Percentiles rank a stretch among this genome's conserved stretches.
Conservation (phyloP, 2,329 filamentous ascomycete species). For the Dryadomyces quercus-mongolicae region DNA sequence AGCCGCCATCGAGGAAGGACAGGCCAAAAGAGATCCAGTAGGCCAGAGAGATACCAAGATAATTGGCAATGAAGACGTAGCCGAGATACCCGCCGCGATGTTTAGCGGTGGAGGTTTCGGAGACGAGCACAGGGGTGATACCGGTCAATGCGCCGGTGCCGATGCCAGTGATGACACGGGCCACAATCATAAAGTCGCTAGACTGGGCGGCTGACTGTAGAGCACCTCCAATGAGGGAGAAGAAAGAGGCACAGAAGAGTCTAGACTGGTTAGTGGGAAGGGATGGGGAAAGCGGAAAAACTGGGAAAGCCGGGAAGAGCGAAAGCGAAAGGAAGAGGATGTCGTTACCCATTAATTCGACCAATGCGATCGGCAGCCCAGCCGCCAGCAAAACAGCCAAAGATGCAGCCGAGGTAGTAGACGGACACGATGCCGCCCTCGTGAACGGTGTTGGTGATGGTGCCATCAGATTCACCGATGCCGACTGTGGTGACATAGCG, state of each 20-base stretch:
- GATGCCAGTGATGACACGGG: slow-evolving; percentile 36
- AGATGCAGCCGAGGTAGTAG: slow-evolving; percentile 33
- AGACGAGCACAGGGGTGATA: slow-evolving; percentile 35
- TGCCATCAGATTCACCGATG: slow-evolving; percentile 32
- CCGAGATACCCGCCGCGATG: slow-evolving; percentile 33
- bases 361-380: slow-evolving; percentile 36
- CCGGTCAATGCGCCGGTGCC: slow-evolving; percentile 38
- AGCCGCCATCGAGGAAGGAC: slow-evolving; percentile 14
- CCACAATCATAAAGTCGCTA: slow-evolving; percentile 34
- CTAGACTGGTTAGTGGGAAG: slow-evolving; percentile 14
- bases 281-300: not conserved
- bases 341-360: slow-evolving; percentile 26
- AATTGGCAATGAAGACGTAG: slow-evolving; percentile 40
- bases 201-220: slow-evolving; percentile 32
- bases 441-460: slow-evolving; percentile 32
- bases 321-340: not conserved
- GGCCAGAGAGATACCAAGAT: slow-evolving; percentile 32
- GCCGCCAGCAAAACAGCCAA: slow-evolving; percentile 19
- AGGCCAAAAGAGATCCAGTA: slow-evolving; percentile 27
- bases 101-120: slow-evolving; percentile 32
- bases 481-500: slow-evolving; percentile 28
- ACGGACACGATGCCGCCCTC: slow-evolving; percentile 40
- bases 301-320: not conserved
- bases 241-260: slow-evolving; percentile 30
- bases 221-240: slow-evolving; percentile 35